phyloP scores from a whole-genome alignment of 2,329 filamentous ascomycete species.

The Eutypella sp. region DNA sequence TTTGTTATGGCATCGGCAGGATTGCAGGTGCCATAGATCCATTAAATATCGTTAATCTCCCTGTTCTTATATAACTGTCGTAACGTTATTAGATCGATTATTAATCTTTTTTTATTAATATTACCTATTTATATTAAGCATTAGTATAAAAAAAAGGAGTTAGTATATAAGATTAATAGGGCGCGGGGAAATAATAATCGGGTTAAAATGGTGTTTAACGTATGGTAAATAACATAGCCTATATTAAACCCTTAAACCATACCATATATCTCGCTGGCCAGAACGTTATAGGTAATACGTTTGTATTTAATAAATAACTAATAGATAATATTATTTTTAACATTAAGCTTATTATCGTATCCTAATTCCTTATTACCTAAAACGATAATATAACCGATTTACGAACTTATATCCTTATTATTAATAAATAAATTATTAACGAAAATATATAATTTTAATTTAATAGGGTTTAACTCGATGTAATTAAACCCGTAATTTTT shows the following conservation, averaged over 20 bases:
- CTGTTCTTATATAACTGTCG: background rate
- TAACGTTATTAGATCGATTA: no score
- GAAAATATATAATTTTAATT: no score
- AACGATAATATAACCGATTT: background rate
- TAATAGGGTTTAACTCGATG: no score
- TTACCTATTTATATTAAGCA: background rate
- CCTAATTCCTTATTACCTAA: background rate
- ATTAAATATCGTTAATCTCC: background rate
- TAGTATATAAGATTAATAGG: background rate
- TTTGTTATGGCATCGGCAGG: background rate
- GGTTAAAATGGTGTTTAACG: background rate
- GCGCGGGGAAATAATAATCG: background rate
- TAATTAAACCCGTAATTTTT: no score
- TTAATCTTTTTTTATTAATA: background rate
- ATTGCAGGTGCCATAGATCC: slow-evolving; percentile 1
- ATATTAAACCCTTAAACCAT: background rate
- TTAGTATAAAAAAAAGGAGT: background rate
- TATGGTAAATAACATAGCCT: background rate
- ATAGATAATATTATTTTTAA: background rate
- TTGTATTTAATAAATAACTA: background rate
- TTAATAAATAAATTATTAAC: background rate
- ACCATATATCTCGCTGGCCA: background rate
- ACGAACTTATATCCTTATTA: slow-evolving; percentile 1
- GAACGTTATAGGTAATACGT: background rate
- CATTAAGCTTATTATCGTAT: no score